Percentiles rank a stretch among this genome's conserved stretches.
phyloP scores from a whole-genome alignment of 495 filamentous ascomycete genomes.

The Daldinia childiae region DNA sequence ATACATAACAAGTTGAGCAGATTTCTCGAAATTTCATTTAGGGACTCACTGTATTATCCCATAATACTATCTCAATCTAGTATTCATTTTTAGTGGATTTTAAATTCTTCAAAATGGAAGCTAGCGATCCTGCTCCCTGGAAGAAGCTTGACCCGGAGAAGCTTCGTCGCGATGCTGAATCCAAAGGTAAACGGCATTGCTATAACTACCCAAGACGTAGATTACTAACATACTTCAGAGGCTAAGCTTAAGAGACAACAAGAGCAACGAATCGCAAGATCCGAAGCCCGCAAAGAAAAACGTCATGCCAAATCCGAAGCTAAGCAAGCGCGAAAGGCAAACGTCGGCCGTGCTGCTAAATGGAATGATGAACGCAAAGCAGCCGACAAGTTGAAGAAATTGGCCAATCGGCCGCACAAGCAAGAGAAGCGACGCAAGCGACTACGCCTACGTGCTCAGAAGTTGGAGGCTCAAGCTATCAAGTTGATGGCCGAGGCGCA shows the following conservation, averaged over 20 bases:
- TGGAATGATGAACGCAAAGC: conserved; percentile 43
- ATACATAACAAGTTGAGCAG: background rate
- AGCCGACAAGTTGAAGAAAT: conserved; percentile 43
- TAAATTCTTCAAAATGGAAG: conserved; percentile 21
- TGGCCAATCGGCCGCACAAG: conserved; percentile 36
- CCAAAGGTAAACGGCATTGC: conserved; percentile 35
- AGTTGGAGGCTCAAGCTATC: conserved; percentile 37
- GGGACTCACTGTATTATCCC: background rate
- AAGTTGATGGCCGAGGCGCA: conserved; percentile 41
- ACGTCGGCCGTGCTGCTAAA: conserved; percentile 41
- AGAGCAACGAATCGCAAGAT: conserved; percentile 39
- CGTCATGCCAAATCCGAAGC: conserved; percentile 47
- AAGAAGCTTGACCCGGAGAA: conserved; percentile 35
- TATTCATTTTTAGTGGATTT: background rate
- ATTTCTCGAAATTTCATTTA: background rate
- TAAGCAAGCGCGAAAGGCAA: conserved; percentile 45
- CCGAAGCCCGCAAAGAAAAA: conserved; percentile 44
- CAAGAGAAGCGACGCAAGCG: conserved; percentile 47
- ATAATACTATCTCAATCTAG: background rate
- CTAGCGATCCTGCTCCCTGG: conserved; percentile 26
- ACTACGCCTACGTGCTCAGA: conserved; percentile 37
- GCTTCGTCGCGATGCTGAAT: conserved; percentile 38
- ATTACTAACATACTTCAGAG: conserved; percentile 33
- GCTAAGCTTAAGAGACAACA: conserved; percentile 37
- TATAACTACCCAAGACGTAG: background rate